Percentiles rank a stretch among this genome's conserved stretches.
phyloP scores from a whole-genome alignment of 1,284 basidiomycete genomes.

The Ceratorhiza oryzae-sativae region DNA sequence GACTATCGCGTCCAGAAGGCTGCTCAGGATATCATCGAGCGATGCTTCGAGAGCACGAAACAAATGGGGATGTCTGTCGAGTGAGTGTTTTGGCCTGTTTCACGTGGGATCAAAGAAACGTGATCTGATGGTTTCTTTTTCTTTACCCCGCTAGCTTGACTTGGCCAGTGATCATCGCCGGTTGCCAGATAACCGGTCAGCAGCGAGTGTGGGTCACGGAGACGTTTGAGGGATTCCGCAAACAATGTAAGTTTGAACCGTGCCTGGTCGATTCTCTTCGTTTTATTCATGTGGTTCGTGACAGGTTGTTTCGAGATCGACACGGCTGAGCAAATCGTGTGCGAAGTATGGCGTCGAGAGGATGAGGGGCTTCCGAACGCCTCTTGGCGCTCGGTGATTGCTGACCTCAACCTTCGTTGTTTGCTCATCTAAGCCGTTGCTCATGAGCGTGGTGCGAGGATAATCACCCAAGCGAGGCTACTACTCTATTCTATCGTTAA shows the following conservation, averaged over 20 bases:
- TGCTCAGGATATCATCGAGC: conserved; percentile 48
- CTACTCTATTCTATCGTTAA: conserved; percentile 38
- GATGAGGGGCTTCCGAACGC: conserved; percentile 51
- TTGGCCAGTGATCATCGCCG: conserved; percentile 58
- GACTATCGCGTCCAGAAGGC: conserved; percentile 54
- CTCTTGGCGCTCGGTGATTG: conserved; percentile 56
- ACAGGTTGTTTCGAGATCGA: conserved; percentile 60
- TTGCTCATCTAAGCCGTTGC: conserved; percentile 49
- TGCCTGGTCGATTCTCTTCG: conserved; percentile 13
- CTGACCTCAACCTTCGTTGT: conserved; percentile 51
- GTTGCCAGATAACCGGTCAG: conserved; percentile 53
- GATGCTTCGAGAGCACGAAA: conserved; percentile 50
- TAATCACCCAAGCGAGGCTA: conserved; percentile 18
- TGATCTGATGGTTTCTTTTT: too few relatives aligned
- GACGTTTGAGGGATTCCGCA: conserved; percentile 54
- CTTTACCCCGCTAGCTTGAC: conserved; percentile 52
- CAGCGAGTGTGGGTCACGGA: conserved; percentile 54
- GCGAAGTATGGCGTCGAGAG: conserved; percentile 56
- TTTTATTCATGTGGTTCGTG: not conserved
- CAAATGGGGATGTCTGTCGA: conserved; percentile 50
- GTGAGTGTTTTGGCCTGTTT: conserved; percentile 45
- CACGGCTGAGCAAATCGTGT: conserved; percentile 57
- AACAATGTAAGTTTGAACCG: conserved; percentile 50
- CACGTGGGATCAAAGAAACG: conserved; percentile 28
- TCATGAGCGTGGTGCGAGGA: conserved; percentile 21